Evolutionary conservation across 306 rosid genomes (phyloP).

Genomic region (Herpetospermum pedunculosum): DNA sequence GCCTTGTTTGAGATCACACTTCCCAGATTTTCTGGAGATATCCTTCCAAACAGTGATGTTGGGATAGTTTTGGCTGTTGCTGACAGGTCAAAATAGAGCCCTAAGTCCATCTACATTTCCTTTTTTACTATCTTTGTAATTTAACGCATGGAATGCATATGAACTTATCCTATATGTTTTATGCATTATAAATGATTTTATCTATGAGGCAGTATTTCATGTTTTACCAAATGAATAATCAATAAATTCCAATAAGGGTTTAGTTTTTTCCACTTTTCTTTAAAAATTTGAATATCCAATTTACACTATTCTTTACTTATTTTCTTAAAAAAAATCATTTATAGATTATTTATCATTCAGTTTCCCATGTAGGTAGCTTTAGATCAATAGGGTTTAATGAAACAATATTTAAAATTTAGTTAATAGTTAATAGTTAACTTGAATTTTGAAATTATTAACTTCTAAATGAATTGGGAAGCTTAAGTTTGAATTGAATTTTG

Average conservation of each 20-base stretch:
- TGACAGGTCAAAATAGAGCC: conserved; percentile 48
- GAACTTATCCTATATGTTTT: not conserved
- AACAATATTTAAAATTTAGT: not conserved
- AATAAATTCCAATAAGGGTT: not conserved
- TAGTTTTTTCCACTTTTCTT: not conserved
- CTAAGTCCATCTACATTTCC: not conserved
- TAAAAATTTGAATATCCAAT: not conserved
- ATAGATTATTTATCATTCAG: not conserved
- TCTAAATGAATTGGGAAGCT: not conserved
- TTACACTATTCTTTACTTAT: not conserved
- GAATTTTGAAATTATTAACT: not conserved
- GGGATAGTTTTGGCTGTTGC: conserved; percentile 76
- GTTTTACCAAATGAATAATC: not conserved
- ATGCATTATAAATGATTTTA: not conserved
- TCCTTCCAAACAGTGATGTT: conserved; percentile 60
- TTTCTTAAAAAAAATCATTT: not conserved
- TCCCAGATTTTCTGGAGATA: conserved; percentile 93
- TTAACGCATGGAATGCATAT: not conserved
- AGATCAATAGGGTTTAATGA: not conserved
- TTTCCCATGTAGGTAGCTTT: not conserved
- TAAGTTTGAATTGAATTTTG: too few relatives aligned
- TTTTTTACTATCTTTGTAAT: not conserved
- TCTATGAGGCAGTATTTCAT: not conserved
- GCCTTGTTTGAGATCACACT: conserved; percentile 80
- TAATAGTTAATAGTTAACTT: not conserved